phyloP scores from a whole-genome alignment of 176 grass and related monocot genomes.

The Typha latifolia region DNA sequence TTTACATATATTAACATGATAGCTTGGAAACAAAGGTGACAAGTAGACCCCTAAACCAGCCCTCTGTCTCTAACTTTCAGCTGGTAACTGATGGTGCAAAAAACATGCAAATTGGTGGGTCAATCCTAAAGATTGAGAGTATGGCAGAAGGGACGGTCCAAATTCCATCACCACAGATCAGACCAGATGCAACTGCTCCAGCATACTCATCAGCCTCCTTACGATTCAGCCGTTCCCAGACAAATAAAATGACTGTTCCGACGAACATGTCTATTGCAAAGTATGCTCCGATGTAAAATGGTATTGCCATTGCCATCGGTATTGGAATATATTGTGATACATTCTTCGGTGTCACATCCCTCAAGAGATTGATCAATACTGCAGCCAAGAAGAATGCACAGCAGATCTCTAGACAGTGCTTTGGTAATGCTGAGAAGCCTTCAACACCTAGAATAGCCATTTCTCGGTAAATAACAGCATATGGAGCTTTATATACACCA shows the following conservation, averaged over 20 bases:
- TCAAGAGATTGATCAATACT: constrained; percentile 48
- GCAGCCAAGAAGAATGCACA: constrained; percentile 47
- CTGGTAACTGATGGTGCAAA: constrained; percentile 43
- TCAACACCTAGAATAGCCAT: constrained; percentile 73
- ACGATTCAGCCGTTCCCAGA: constrained; percentile 60
- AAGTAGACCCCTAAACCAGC: neutral
- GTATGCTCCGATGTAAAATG: constrained; percentile 89
- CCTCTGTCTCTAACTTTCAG: neutral
- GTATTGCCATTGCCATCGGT: constrained; percentile 84
- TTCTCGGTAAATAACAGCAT: constrained; percentile 69
- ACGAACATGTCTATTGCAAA: constrained; percentile 89
- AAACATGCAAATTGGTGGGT: constrained; percentile 83
- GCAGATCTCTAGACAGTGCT: constrained; percentile 68
- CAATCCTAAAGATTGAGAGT: constrained; percentile 63
- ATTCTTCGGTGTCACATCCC: constrained; percentile 36
- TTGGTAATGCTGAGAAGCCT: constrained; percentile 57
- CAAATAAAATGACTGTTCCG: constrained; percentile 53
- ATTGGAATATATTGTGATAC: constrained; percentile 60
- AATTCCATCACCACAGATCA: constrained; percentile 90
- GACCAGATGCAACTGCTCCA: constrained; percentile 57
- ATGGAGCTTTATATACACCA: constrained; percentile 83
- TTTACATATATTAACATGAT: too few species aligned
- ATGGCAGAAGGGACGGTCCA: constrained; percentile 71
- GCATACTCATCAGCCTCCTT: constrained; percentile 62
- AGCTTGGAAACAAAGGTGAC: neutral